Base-by-base conservation (phyloP, 2,329 filamentous ascomycete genomes). In the Trichoderma sp. region DNA sequence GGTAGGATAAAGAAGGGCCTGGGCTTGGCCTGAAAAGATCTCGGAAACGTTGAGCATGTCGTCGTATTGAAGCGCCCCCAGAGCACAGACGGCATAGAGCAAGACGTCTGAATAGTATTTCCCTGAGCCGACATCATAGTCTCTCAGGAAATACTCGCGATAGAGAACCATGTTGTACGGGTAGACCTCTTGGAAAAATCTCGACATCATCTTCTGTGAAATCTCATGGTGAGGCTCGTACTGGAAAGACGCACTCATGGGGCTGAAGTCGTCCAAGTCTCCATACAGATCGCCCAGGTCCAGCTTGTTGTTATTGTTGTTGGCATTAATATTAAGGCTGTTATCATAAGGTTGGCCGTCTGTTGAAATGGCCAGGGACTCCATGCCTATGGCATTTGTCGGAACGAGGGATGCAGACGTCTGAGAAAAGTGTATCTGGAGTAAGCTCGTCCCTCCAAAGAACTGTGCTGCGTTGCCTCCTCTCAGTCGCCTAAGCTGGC, bases 111-210 rank as follows among this genome's bases (percentile, higher is more conserved):
- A 88, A 77, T 88, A 89, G 77, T 88, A 88, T 33, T 83, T 84
- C 0, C 87, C 87, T 1, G 79, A 82, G 0, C 86, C 86, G 3
- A 83, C 81, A 76, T 87, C 85, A 71, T 88, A 89, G 77, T 88
- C 87, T 35, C 87, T 80, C 11, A 89, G 79, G 75, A 89, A 89
- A 76, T 85, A 88, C 77, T 88, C 87, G 35, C 87, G 83, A 75
- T 89, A 88, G 2, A 89, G 81, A 74, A 86, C 84, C 86, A 88
- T 87, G 77, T 86, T 83, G 76, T 87, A 88, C 45, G 86, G 84
- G 68, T 88, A 89, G 27, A 87, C 84, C 50, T 85, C 80, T 71
- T 85, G 83, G 79, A 89, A 89, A 77, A 88, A 89, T 4, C 81
- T 82, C 1, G 86, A 85, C 86, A 88, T 87, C 65, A 87, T 82